Conservation (phyloP, 2,329 filamentous ascomycete genomes). For the Septoria petroselini region DNA sequence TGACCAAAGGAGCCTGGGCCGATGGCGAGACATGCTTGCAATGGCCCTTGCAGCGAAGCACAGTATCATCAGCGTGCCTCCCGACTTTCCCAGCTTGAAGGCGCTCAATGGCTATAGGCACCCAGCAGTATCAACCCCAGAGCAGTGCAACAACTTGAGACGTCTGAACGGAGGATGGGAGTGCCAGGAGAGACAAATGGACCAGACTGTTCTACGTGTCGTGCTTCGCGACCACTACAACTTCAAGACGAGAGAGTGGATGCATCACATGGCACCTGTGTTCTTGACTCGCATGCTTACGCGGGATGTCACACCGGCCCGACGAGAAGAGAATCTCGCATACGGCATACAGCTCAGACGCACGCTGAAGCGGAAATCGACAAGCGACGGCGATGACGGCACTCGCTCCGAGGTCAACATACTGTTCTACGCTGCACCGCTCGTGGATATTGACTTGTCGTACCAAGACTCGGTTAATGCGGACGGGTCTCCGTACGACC, state of each 20-base stretch:
- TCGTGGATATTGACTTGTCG: too few relatives aligned
- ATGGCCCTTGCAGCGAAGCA: not conserved
- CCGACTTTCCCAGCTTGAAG: constrained; percentile 30
- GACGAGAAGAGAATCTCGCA: too few relatives aligned
- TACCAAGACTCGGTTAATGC: too few relatives aligned
- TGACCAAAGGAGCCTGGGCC: constrained; percentile 32
- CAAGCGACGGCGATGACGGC: too few relatives aligned
- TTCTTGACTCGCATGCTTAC: constrained; percentile 36
- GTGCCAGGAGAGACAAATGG: constrained; percentile 31
- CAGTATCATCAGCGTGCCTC: constrained; percentile 19
- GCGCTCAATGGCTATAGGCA: constrained; percentile 40
- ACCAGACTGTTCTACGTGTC: constrained; percentile 38
- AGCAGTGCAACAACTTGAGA: constrained; percentile 33
- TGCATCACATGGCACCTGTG: constrained; percentile 41
- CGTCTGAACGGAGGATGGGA: constrained; percentile 35
- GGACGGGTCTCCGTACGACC: too few relatives aligned
- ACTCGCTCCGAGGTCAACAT: too few relatives aligned
- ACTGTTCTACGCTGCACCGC: too few relatives aligned
- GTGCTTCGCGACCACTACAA: constrained; percentile 40
- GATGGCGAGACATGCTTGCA: constrained; percentile 1
- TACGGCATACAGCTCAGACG: too few relatives aligned
- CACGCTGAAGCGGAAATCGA: too few relatives aligned
- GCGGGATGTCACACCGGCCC: constrained; percentile 16
- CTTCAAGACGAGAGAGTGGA: constrained; percentile 39
- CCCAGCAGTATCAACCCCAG: constrained; percentile 38